A percentile compares a stretch with the other conserved stretches of the same genome.
phyloP scores from a whole-genome alignment of 2,329 filamentous ascomycete genomes.

The Mycocentrospora acerina region DNA sequence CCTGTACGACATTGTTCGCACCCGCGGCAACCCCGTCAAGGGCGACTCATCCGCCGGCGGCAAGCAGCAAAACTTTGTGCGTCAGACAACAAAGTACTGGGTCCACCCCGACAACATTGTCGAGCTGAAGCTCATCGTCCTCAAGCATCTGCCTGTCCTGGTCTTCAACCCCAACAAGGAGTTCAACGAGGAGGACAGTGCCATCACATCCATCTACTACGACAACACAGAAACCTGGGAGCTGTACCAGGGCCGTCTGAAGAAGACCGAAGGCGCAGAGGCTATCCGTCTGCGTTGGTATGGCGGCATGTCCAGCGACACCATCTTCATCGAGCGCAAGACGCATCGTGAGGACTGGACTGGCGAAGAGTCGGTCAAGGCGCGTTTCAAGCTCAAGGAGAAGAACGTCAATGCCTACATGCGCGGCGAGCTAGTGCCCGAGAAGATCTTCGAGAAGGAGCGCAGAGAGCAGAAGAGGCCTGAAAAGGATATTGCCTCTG shows the following conservation, averaged over 20 bases:
- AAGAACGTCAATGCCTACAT: conserved; percentile 96
- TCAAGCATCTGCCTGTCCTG: conserved; percentile 94
- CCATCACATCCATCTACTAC: conserved; percentile 98
- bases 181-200: conserved; percentile 85
- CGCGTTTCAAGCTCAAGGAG: conserved; percentile 91
- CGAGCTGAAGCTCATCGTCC: conserved; percentile 93
- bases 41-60: conserved; percentile 91
- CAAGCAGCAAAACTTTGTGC: conserved; percentile 90
- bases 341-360: conserved; percentile 99
- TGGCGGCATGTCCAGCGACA: conserved; percentile 91
- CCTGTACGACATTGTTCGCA: conserved; percentile 92
- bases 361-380: conserved; percentile 97
- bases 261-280: conserved; percentile 97
- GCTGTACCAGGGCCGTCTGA: conserved; percentile 87
- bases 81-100: conserved; percentile 99
- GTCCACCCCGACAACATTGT: conserved; percentile 98
- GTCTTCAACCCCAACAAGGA: conserved; percentile 98
- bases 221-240: conserved; percentile 95
- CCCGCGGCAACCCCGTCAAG: conserved; percentile 86
- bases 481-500: conserved; percentile 84
- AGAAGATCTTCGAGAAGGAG: conserved; percentile 93
- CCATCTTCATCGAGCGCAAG: conserved; percentile 95
- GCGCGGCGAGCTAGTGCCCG: conserved; percentile 78
- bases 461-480: conserved; percentile 94
- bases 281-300: conserved; percentile 97